These are phyloP conservation scores for Lasiodiplodia sp. DNA, from an alignment of 2,329 filamentous ascomycete genomes.

Conservation along the genomic window DNA sequence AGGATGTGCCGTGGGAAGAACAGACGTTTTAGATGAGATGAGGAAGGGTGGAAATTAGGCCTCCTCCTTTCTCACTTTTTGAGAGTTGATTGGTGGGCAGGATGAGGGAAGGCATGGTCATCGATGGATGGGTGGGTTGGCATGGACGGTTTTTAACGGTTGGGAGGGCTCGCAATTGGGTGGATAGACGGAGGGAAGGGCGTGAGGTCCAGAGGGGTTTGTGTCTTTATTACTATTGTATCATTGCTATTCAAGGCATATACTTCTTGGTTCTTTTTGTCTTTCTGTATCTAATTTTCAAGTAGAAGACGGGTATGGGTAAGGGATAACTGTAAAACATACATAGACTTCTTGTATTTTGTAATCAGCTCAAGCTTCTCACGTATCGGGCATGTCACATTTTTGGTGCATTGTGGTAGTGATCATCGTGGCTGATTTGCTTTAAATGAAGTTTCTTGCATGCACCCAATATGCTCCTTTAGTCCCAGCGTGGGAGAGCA, in stretches of 20 bases:
- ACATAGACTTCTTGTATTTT: neutral
- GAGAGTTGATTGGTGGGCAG: neutral
- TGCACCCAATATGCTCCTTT: neutral
- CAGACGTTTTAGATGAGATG: conserved; percentile 11
- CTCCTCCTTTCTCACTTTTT: neutral
- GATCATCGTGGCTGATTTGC: neutral
- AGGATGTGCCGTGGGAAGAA: conserved; percentile 2
- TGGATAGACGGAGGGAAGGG: neutral
- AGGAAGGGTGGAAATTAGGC: neutral
- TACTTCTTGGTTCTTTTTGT: neutral
- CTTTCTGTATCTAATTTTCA: neutral
- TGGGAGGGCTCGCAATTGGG: neutral
- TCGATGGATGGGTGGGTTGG: neutral
- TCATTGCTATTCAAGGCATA: neutral
- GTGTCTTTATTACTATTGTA: neutral
- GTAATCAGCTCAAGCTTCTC: neutral
- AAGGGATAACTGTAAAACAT: neutral
- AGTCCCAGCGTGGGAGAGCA: neutral
- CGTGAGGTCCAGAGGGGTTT: neutral
- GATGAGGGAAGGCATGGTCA: too few species aligned
- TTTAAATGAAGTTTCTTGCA: neutral
- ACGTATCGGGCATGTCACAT: neutral
- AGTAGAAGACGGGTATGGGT: neutral
- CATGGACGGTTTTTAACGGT: neutral
- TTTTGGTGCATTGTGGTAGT: neutral